These are phyloP conservation scores for Boeremia lycopersici DNA, from an alignment of 2,329 filamentous ascomycete genomes.

Conservation along the genomic window DNA sequence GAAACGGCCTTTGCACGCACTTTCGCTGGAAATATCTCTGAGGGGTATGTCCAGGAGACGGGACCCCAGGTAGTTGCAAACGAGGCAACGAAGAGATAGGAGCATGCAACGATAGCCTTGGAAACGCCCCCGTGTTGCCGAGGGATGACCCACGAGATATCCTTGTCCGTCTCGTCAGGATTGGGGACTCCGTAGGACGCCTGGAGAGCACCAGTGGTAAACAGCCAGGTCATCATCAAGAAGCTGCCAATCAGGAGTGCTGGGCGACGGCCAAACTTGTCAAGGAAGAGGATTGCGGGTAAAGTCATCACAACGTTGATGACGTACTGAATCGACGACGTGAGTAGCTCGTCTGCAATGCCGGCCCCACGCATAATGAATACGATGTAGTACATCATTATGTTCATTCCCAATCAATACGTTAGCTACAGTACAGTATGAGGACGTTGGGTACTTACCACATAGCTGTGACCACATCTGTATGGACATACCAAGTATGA, in stretches of 20 bases:
- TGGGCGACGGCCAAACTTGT: slow-evolving; percentile 63
- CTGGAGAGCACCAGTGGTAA: slow-evolving; percentile 65
- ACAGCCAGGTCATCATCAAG: slow-evolving; percentile 64
- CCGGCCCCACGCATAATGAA: slow-evolving; percentile 66
- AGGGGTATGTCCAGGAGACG: slow-evolving; percentile 45
- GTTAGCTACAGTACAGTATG: background rate
- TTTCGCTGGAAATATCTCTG: slow-evolving; percentile 48
- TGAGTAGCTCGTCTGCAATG: slow-evolving; percentile 63
- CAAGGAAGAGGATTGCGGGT: slow-evolving; percentile 65
- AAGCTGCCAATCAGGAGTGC: slow-evolving; percentile 63
- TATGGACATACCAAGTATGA: slow-evolving; percentile 58
- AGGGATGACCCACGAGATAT: slow-evolving; percentile 64
- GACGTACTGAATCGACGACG: slow-evolving; percentile 67
- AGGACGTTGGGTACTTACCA: slow-evolving; percentile 58
- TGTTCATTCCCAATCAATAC: slow-evolving; percentile 59
- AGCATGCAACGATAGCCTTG: slow-evolving; percentile 58
- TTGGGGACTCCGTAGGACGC: slow-evolving; percentile 60
- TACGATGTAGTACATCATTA: slow-evolving; percentile 63
- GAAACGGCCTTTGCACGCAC: slow-evolving; percentile 51
- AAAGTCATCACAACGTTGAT: slow-evolving; percentile 67
- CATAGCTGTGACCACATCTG: slow-evolving; percentile 33
- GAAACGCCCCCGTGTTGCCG: slow-evolving; percentile 59
- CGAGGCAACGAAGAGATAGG: slow-evolving; percentile 52
- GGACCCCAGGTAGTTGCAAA: slow-evolving; percentile 52
- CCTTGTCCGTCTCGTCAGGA: slow-evolving; percentile 40